A percentile compares a stretch with the other conserved stretches of the same genome.
Conservation (phyloP, 257 asterid species). For the Catharanthus roseus region DNA sequence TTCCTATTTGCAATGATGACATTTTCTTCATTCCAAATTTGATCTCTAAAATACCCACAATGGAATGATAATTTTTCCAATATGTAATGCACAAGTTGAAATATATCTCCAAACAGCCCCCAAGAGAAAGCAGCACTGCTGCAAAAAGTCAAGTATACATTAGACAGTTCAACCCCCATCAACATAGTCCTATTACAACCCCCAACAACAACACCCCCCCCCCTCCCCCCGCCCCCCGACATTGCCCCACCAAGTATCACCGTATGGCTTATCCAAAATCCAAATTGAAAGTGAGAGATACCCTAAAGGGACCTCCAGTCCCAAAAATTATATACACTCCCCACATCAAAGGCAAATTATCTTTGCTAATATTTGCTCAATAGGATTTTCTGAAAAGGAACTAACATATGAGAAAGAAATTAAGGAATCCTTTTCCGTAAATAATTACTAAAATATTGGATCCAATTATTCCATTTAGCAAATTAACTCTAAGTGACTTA, state of each 20-base stretch:
- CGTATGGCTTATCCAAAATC: not conserved
- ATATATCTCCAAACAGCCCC: not conserved
- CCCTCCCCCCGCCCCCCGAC: too few relatives aligned
- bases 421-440: too few relatives aligned
- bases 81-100: too few relatives aligned
- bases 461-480: too few relatives aligned
- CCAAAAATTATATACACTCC: not conserved
- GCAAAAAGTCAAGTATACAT: not conserved
- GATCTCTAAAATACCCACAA: not conserved
- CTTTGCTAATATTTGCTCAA: too few relatives aligned
- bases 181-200: too few relatives aligned
- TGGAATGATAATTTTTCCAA: too few relatives aligned
- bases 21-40: not conserved
- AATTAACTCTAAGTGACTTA: too few relatives aligned
- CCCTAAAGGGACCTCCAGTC: not conserved
- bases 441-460: too few relatives aligned
- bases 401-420: not conserved
- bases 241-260: too few relatives aligned
- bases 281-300: not conserved
- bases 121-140: not conserved
- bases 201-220: too few relatives aligned
- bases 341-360: too few relatives aligned
- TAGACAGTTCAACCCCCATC: conserved; percentile 1
- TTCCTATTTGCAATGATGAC: conserved; percentile 8
- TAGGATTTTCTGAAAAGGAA: not conserved